Evolutionary conservation across 805 yeast genomes (phyloP).

Genomic region (Saccharomycopsis guyanensis): DNA sequence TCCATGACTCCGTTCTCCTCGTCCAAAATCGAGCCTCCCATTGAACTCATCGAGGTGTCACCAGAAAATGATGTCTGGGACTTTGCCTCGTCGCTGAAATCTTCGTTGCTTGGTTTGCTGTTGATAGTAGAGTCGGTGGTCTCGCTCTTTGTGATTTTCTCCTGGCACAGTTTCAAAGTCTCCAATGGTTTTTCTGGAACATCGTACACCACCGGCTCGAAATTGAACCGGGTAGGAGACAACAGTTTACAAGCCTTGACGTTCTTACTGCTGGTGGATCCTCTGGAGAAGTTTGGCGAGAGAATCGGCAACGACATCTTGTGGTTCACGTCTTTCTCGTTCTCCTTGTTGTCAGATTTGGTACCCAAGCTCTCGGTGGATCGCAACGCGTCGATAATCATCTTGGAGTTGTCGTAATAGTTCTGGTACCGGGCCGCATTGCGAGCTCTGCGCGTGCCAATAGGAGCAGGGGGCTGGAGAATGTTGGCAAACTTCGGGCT

Average conservation of each 20-base stretch:
- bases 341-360: conserved; percentile 2
- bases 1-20: background rate
- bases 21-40: conserved; percentile 1
- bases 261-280: background rate
- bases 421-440: conserved; percentile 44
- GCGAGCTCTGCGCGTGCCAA: conserved; percentile 22
- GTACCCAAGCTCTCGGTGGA: conserved; percentile 30
- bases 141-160: background rate
- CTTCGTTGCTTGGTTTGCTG: conserved; percentile 4
- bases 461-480: conserved; percentile 19
- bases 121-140: background rate
- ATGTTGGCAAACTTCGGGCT: conserved; percentile 16
- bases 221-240: conserved; percentile 20
- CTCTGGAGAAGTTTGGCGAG: background rate
- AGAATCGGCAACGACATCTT: conserved; percentile 14
- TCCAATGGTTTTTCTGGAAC: conserved; percentile 14
- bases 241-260: conserved; percentile 8
- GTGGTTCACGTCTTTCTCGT: conserved; percentile 12
- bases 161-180: conserved; percentile 9
- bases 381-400: conserved; percentile 38
- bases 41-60: conserved; percentile 10
- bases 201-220: conserved; percentile 20
- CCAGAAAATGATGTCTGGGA: conserved; percentile 3
- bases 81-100: conserved; percentile 3
- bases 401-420: conserved; percentile 38